A percentile compares a stretch with the other conserved stretches of the same genome.
These are phyloP conservation scores for Dothistroma pini DNA, from an alignment of 2,329 filamentous ascomycete genomes.

Conservation along the genomic window DNA sequence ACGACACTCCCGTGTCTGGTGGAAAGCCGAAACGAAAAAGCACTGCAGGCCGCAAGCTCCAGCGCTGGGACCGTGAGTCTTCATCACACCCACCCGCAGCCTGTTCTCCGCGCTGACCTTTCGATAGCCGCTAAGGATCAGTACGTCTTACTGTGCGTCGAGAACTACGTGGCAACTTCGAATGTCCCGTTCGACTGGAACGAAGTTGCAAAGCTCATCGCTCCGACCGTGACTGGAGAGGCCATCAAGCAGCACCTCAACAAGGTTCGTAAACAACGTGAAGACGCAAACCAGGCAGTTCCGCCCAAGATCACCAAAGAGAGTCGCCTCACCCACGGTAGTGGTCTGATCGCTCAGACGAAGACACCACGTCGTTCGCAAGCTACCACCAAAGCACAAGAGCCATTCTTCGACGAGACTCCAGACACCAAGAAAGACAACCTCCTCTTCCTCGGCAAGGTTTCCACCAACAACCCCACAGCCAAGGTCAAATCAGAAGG, in stretches of 20 bases:
- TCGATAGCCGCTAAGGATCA: constrained; percentile 23
- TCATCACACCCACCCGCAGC: not conserved
- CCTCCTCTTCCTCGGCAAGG: not conserved
- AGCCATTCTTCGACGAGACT: not conserved
- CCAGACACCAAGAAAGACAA: not conserved
- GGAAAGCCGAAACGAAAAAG: constrained; percentile 12
- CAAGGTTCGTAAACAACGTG: constrained; percentile 25
- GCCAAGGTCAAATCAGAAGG: not conserved
- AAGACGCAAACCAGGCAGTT: constrained; percentile 9
- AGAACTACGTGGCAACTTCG: constrained; percentile 16
- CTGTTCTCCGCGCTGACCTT: constrained; percentile 11
- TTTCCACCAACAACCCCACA: not conserved
- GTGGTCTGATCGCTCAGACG: not conserved
- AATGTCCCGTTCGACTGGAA: constrained; percentile 23
- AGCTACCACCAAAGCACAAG: not conserved
- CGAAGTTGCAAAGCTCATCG: constrained; percentile 16
- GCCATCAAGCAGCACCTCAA: constrained; percentile 27
- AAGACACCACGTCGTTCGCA: not conserved
- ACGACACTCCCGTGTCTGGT: not conserved
- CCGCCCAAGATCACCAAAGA: constrained; percentile 19
- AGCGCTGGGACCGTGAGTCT: constrained; percentile 29
- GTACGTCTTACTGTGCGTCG: constrained; percentile 23
- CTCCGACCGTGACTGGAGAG: constrained; percentile 14
- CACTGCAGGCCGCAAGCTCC: constrained; percentile 22
- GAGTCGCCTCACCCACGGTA: not conserved